Evolutionary conservation across 257 asterid genomes (phyloP).

Genomic region (Solanum sejunctum): DNA sequence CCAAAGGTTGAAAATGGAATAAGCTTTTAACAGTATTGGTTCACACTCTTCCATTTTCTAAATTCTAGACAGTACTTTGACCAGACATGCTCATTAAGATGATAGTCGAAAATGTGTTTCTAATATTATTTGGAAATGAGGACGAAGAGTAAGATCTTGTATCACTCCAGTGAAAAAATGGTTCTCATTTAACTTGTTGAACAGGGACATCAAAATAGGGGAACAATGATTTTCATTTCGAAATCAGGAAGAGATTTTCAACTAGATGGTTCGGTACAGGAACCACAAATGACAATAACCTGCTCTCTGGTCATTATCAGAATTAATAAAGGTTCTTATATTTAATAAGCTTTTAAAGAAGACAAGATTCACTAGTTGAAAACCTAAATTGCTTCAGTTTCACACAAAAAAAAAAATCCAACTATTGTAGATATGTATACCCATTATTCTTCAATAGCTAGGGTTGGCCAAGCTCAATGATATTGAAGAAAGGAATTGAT

Average conservation of each 20-base stretch:
- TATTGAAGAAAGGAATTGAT: background rate
- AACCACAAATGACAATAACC: background rate
- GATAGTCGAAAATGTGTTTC: background rate
- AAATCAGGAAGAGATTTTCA: background rate
- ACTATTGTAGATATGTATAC: background rate
- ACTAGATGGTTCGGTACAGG: background rate
- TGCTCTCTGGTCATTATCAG: background rate
- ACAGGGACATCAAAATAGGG: background rate
- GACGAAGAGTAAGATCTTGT: background rate
- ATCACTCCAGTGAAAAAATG: background rate
- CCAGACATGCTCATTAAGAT: background rate
- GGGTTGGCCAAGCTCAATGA: background rate
- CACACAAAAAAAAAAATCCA: background rate
- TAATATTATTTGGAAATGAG: background rate
- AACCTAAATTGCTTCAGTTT: background rate
- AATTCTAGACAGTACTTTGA: background rate
- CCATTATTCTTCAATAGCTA: background rate
- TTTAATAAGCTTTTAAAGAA: background rate
- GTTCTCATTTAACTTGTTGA: background rate
- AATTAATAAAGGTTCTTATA: background rate
- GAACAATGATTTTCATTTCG: background rate
- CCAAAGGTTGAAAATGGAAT: background rate
- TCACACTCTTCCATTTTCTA: background rate
- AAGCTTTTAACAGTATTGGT: background rate
- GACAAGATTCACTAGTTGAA: background rate